These are phyloP conservation scores for Crithidia expoeki DNA, from an alignment of 208 protist genomes.

Conservation along the genomic window DNA sequence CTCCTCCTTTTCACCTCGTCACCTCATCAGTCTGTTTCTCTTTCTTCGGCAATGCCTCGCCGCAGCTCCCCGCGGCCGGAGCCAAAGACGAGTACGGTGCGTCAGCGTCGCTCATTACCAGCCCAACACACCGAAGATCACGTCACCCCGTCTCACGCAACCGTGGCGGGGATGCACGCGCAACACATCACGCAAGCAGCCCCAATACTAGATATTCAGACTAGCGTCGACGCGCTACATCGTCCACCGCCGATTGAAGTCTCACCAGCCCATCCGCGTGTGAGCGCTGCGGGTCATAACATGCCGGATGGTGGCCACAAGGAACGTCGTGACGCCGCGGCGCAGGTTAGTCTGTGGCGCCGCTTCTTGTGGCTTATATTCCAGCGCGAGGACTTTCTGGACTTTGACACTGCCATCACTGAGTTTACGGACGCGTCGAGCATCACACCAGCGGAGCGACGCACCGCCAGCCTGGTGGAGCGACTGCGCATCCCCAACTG, in stretches of 20 bases:
- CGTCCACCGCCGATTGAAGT: constrained; percentile 22
- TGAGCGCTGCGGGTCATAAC: neutral
- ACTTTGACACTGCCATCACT: constrained; percentile 26
- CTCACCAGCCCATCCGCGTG: constrained; percentile 11
- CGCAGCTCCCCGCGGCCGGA: neutral
- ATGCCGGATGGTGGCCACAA: neutral
- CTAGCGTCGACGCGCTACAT: constrained; percentile 16
- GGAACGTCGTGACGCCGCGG: neutral
- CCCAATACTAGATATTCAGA: neutral
- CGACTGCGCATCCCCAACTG: constrained; percentile 38
- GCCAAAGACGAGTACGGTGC: constrained; percentile 6
- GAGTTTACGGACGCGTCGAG: neutral
- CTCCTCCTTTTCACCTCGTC: no score
- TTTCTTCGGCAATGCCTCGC: constrained; percentile 1
- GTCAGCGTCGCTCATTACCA: neutral
- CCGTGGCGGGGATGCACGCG: constrained; percentile 10
- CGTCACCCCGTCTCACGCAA: constrained; percentile 11
- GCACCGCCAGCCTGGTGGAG: constrained; percentile 25
- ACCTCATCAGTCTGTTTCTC: no score
- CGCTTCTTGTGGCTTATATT: constrained; percentile 27
- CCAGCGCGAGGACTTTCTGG: constrained; percentile 36
- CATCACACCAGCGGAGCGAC: constrained; percentile 30
- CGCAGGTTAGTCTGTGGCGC: neutral
- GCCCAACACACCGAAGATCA: constrained; percentile 12
- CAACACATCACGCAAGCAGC: constrained; percentile 14